Base-by-base conservation (phyloP, 2,329 filamentous ascomycete genomes). In the Sporothrix pseudoabietina region DNA sequence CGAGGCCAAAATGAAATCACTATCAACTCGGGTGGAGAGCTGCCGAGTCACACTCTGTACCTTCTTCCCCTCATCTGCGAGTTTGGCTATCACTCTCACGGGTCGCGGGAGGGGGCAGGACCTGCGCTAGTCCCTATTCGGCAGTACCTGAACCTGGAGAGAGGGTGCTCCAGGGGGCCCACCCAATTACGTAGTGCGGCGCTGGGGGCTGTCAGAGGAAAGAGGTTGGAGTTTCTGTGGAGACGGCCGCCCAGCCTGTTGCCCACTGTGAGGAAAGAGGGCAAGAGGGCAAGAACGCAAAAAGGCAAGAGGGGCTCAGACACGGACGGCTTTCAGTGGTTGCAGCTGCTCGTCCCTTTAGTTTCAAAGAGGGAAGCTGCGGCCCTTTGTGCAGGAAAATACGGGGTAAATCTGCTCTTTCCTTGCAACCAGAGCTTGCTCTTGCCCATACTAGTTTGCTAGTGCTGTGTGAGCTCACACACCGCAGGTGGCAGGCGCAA, bases 281-380 rank as follows among this genome's bases (percentile, higher is more conserved):
- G 26, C 26, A 26, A 26, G 26, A 26, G 26, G 26, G 26, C 26
- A 26, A 59, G 26, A 59, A 16, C 30, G 26, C 26, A 26, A 26
- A 2, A 26, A 2, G 26, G 26, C 26, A 26, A 59, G 26, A 59
- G 55, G 8, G n/a, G 14, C 26, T n/a, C 10, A 61, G 57, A 39
- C 30, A 39, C 54, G 54, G 54, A 57, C 54, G 54, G 55, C 55
- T 26, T 59, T 35, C 55, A 59, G 55, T 16, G 30, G 26, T 35
- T 19, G 30, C 19, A 26, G 55, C 19, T 49, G 44, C 14, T 49
- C 14, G 44, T 49, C 44, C 14, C 6, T 41, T 26, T n/a, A 44
- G 59, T 65, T 65, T 65, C 59, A 65, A 26, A 54, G 26, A 35
- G 22, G 66, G 47, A 69, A 69, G 66, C 66, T 69, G 66, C 66